A percentile compares a stretch with the other conserved stretches of the same genome.
Evolutionary conservation across 768 basidiomycete genomes (phyloP).

Genomic region (Boletus subparvulus): DNA sequence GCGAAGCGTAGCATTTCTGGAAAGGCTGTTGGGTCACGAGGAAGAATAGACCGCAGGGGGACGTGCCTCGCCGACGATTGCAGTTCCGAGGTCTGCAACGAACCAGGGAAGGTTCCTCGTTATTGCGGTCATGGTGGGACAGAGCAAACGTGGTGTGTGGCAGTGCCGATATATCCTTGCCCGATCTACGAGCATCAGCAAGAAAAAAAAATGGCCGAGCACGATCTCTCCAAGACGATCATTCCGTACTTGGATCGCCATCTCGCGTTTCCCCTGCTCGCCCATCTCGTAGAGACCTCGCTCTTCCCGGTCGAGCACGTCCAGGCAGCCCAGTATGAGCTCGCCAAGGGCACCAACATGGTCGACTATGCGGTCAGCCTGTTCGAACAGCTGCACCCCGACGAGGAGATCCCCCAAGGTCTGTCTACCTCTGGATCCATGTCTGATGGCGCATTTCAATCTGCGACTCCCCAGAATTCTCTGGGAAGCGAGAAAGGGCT

Average conservation of each 20-base stretch:
- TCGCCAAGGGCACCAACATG: constrained; percentile 98
- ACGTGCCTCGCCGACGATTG: constrained; percentile 77
- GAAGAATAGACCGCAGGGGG: not conserved
- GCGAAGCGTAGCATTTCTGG: constrained; percentile 87
- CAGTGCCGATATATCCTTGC: constrained; percentile 17
- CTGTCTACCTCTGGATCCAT: constrained; percentile 16
- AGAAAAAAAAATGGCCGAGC: constrained; percentile 65
- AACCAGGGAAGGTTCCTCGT: constrained; percentile 87
- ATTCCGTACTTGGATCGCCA: constrained; percentile 94
- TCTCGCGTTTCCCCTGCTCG: constrained; percentile 88
- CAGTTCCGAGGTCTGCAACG: constrained; percentile 75
- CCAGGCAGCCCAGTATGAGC: constrained; percentile 91
- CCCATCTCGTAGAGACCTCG: constrained; percentile 75
- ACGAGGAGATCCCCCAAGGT: constrained; percentile 70
- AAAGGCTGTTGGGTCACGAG: not conserved
- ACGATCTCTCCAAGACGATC: constrained; percentile 88
- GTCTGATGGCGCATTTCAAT: not conserved
- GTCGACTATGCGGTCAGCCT: constrained; percentile 87
- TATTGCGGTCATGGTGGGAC: constrained; percentile 61
- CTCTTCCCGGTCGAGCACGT: constrained; percentile 80
- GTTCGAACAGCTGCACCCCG: constrained; percentile 76
- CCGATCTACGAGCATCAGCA: not conserved
- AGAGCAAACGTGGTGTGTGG: constrained; percentile 20
- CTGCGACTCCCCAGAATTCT: constrained; percentile 61
- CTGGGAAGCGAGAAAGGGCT: constrained; percentile 75